These are phyloP conservation scores for Debaryomyces castellii DNA, from an alignment of 805 yeast species.

Conservation along the genomic window DNA sequence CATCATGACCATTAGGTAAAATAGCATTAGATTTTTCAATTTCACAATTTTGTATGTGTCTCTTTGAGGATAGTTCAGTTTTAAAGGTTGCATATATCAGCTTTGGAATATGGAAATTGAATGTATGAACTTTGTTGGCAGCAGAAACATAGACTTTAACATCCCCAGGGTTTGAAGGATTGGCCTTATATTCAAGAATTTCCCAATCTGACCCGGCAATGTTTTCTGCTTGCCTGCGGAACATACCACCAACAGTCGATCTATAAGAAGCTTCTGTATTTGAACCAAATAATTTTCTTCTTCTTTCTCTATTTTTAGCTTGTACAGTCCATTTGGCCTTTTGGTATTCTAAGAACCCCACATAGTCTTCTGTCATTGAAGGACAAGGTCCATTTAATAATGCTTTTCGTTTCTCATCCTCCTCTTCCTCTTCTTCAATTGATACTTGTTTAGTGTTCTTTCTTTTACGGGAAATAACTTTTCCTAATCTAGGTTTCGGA, in stretches of 20 bases:
- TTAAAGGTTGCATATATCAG: slow-evolving; percentile 68
- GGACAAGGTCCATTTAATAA: slow-evolving; percentile 59
- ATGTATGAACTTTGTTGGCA: slow-evolving; percentile 69
- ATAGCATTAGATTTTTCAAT: slow-evolving; percentile 58
- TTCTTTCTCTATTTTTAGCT: slow-evolving; percentile 65
- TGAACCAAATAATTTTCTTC: slow-evolving; percentile 78
- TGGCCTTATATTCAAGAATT: slow-evolving; percentile 65
- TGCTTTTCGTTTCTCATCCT: slow-evolving; percentile 50
- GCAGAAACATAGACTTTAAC: slow-evolving; percentile 70
- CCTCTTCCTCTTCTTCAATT: slow-evolving; percentile 30
- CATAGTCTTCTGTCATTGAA: slow-evolving; percentile 64
- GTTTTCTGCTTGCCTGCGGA: slow-evolving; percentile 75
- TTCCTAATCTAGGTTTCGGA: slow-evolving; percentile 38
- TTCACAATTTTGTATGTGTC: slow-evolving; percentile 46
- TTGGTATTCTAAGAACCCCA: slow-evolving; percentile 67
- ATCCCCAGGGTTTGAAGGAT: slow-evolving; percentile 64
- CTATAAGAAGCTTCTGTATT: slow-evolving; percentile 52
- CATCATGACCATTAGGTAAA: slow-evolving; percentile 69
- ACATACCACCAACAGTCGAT: slow-evolving; percentile 63
- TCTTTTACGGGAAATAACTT: slow-evolving; percentile 50
- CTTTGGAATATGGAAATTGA: slow-evolving; percentile 74
- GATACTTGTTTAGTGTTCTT: slow-evolving; percentile 22
- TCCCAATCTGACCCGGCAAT: slow-evolving; percentile 85
- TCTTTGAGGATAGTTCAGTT: slow-evolving; percentile 40
- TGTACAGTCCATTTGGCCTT: slow-evolving; percentile 88